Evolutionary conservation across 2,329 filamentous ascomycete genomes (phyloP).

Genomic region (Reticulascus tulasneorum): DNA sequence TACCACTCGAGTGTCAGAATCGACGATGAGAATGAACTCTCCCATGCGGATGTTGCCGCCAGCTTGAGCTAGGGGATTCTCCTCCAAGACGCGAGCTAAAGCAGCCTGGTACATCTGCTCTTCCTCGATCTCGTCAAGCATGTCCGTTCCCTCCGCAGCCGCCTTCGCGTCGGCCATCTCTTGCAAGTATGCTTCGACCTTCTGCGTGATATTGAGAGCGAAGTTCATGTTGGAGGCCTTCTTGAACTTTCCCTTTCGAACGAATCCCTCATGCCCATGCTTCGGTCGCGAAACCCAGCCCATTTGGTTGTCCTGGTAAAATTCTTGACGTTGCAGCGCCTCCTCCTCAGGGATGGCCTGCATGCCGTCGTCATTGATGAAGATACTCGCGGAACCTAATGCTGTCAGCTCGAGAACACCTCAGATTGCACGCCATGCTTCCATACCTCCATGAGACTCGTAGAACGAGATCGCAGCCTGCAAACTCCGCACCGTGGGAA

Average conservation of each 20-base stretch:
- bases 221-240: constrained; percentile 69
- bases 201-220: constrained; percentile 49
- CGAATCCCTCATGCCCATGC: constrained; percentile 46
- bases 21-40: constrained; percentile 62
- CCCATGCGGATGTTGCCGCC: constrained; percentile 54
- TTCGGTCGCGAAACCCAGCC: constrained; percentile 51
- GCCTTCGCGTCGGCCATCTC: constrained; percentile 6
- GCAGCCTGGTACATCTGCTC: constrained; percentile 39
- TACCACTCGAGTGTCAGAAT: constrained; percentile 67
- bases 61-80: constrained; percentile 51
- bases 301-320: constrained; percentile 55
- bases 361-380: constrained; percentile 67
- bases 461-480: constrained; percentile 47
- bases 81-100: constrained; percentile 41
- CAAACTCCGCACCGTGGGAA: constrained; percentile 44
- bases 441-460: constrained; percentile 53
- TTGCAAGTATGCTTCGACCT: constrained; percentile 49
- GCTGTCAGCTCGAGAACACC: too few relatives aligned
- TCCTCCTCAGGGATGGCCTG: constrained; percentile 52
- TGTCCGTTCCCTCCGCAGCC: constrained; percentile 27
- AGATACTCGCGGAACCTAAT: constrained; percentile 64
- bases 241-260: constrained; percentile 59
- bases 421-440: too few relatives aligned
- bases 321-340: constrained; percentile 45
- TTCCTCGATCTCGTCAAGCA: constrained; percentile 34